Conservation (phyloP, 139 green algal genomes). For the Chlorella sorokiniana region DNA sequence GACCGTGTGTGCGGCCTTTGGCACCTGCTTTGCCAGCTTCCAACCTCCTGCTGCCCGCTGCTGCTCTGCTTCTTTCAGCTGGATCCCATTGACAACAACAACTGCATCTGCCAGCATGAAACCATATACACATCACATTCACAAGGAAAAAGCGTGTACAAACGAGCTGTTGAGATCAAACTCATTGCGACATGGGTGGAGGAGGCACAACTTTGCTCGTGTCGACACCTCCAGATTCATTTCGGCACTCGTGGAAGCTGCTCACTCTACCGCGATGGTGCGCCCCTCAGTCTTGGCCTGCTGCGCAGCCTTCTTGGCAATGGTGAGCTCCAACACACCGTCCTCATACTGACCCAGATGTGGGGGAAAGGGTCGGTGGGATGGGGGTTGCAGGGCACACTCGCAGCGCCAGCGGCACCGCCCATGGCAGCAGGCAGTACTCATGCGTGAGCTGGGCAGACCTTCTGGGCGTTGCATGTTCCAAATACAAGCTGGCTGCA, state of each 20-base stretch:
- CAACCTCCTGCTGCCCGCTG: background rate
- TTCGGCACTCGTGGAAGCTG: too few species aligned
- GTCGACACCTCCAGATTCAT: too few species aligned
- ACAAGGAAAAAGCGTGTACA: too few species aligned
- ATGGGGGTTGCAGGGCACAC: background rate
- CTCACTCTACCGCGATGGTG: slow-evolving; percentile 2
- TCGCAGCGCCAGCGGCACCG: too few species aligned
- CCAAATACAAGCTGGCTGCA: too few species aligned
- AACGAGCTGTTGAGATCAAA: too few species aligned
- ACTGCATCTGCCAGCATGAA: too few species aligned
- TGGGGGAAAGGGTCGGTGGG: background rate
- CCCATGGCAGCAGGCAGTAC: background rate
- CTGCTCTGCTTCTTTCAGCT: background rate
- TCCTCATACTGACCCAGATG: slow-evolving; percentile 15
- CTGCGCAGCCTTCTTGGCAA: slow-evolving; percentile 3
- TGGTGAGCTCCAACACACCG: slow-evolving; percentile 20
- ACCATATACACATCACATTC: too few species aligned
- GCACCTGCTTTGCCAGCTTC: background rate
- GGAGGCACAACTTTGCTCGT: too few species aligned
- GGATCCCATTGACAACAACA: too few species aligned
- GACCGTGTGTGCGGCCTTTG: slow-evolving; percentile 20
- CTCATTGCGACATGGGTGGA: too few species aligned
- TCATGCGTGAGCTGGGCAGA: background rate
- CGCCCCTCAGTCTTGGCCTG: background rate
- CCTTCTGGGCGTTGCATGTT: too few species aligned